Evolutionary conservation across 2,329 filamentous ascomycete species (phyloP), one percentile per base, ranked within the genome.

Genomic region (Cordyceps cicadae): DNA sequence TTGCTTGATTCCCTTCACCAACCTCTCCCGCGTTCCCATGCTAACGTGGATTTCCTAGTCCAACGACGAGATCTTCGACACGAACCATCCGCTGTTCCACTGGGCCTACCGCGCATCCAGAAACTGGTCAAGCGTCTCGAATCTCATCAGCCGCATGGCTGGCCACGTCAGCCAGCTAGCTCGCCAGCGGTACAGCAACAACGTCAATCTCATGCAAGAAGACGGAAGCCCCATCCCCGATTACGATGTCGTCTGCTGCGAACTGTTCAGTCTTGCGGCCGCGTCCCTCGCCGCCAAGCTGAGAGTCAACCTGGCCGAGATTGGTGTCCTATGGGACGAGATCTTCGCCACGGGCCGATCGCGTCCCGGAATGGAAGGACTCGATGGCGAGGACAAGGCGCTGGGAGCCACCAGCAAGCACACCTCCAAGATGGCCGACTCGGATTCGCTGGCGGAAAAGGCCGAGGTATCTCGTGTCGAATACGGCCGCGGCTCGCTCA

Each of bases 71-170:
- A 83, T 87, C 15, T 92, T 96, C 67, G 86, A 85, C 60, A 85
- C 86, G 26, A 83, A 84, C 0, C 90, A 96, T 69, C 84, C 89
- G 0, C 84, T 92, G 1, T 96, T 94, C 72, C 85, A 92, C 54
- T 96, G 92, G 92, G 87, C 94, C 68, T 95, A 89, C 69, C 84
- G 89, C 61, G 89, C 90, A 3, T 90, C 89, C 7, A 82, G 86
- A 62, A 88, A 92, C 71, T 96, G 92, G 92, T 70, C 75, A 8
- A 81, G 84, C 46, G 80, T 96, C 29, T 79, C 79, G 59, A 82
- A 85, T 50, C 77, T 94, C 5, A 78, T 95, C 26, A 82, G 83
- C 7, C 82, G 82, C 48, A 96, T 96, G 87, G 81, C 81, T 59
- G 79, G 79, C 45, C 89, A 94, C 65, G 73, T 96, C n/a, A 75